Conservation (phyloP, 2,329 filamentous ascomycete genomes). For the Colletotrichum plurivorum region DNA sequence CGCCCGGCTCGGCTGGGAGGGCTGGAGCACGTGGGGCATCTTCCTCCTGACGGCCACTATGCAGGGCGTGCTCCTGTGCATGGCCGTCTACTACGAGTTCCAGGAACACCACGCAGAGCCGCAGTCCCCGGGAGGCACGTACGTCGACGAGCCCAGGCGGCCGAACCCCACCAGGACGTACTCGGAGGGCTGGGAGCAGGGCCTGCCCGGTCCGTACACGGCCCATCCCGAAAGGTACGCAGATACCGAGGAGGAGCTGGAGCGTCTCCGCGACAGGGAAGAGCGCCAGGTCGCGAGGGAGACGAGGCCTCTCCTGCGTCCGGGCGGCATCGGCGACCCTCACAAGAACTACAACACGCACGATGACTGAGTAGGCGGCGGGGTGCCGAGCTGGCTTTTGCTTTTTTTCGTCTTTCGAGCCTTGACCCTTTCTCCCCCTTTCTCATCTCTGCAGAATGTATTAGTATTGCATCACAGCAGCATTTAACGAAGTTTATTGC, state of each 20-base stretch:
- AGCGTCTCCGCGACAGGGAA: constrained; percentile 65
- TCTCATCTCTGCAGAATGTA: background rate
- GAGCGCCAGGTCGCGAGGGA: constrained; percentile 65
- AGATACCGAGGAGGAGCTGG: constrained; percentile 65
- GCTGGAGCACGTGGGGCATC: constrained; percentile 97
- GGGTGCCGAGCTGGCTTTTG: constrained; percentile 1
- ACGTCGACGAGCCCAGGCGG: constrained; percentile 45
- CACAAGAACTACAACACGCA: constrained; percentile 55
- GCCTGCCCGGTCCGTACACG: constrained; percentile 65
- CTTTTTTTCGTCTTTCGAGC: constrained; percentile 4
- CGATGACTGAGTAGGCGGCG: constrained; percentile 11
- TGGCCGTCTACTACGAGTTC: constrained; percentile 85
- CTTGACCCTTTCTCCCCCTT: background rate
- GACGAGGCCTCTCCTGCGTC: constrained; percentile 64
- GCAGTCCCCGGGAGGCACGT: constrained; percentile 24
- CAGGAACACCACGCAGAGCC: constrained; percentile 53
- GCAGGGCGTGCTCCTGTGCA: constrained; percentile 83
- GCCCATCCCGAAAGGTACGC: constrained; percentile 67
- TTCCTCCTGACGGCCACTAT: constrained; percentile 88
- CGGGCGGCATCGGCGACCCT: constrained; percentile 65
- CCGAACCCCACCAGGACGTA: constrained; percentile 59
- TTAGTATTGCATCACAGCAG: constrained; percentile 6
- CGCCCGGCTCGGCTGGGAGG: constrained; percentile 81
- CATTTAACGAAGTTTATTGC: constrained; percentile 7
- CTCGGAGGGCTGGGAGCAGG: constrained; percentile 66